phyloP scores from a whole-genome alignment of 192 early-diverging fungal genomes.

The Gaertneriomyces semiglobifer region DNA sequence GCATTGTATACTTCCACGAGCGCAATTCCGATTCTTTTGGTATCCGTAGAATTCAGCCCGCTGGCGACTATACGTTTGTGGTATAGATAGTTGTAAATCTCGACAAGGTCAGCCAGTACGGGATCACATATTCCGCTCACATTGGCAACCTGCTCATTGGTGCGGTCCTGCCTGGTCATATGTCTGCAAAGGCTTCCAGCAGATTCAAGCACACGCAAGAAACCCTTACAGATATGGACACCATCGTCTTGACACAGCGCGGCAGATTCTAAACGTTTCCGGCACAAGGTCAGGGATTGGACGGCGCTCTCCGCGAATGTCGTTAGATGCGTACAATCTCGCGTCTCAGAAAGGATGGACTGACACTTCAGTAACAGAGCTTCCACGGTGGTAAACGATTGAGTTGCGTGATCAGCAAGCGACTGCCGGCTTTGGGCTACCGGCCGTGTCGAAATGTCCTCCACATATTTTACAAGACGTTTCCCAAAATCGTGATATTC shows the following conservation, averaged over 20 bases:
- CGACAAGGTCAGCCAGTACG: neutral
- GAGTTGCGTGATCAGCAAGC: neutral
- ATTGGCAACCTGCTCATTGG: no score
- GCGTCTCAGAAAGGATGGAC: constrained; percentile 2
- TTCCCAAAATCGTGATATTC: neutral
- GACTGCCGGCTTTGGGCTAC: neutral
- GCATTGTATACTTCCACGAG: neutral
- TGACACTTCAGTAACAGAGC: neutral
- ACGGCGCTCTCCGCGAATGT: no score
- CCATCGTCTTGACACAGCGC: no score
- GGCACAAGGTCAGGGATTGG: no score
- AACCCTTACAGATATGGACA: no score
- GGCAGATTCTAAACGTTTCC: no score
- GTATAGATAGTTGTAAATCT: neutral
- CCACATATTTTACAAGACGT: neutral
- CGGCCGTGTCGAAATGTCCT: neutral
- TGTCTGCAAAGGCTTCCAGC: no score
- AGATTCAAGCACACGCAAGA: no score
- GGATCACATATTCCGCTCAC: neutral
- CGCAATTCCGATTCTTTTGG: neutral
- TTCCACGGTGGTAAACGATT: neutral
- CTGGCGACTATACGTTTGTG: neutral
- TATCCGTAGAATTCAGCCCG: neutral
- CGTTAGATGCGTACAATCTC: no score
- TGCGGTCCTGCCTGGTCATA: no score